Conservation (phyloP, 2,329 filamentous ascomycete species). For the Plectosphaerella sp. region DNA sequence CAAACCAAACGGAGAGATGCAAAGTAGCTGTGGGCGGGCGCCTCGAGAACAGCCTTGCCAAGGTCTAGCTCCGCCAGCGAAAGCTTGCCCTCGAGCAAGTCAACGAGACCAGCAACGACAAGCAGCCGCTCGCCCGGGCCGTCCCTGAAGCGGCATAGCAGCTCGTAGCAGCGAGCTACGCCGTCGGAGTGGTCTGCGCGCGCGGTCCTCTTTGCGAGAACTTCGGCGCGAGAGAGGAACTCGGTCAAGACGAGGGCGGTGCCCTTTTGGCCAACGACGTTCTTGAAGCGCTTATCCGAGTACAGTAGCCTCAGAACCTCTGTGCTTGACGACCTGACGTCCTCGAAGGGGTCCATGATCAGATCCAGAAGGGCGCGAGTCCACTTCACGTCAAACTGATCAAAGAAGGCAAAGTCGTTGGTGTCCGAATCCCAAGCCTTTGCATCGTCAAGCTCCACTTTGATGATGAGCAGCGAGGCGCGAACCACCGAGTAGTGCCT, state of each 20-base stretch:
- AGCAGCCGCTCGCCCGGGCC: slow-evolving; percentile 34
- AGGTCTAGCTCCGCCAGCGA: slow-evolving; percentile 60
- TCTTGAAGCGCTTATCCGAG: slow-evolving; percentile 28
- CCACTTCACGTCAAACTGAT: slow-evolving; percentile 44
- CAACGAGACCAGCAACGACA: slow-evolving; percentile 55
- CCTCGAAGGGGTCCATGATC: slow-evolving; percentile 86
- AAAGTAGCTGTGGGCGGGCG: slow-evolving; percentile 67
- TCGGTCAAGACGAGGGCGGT: slow-evolving; percentile 28
- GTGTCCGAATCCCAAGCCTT: slow-evolving; percentile 32
- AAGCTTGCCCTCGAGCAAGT: slow-evolving; percentile 61
- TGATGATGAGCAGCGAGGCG: slow-evolving; percentile 62
- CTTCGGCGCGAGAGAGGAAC: slow-evolving; percentile 50
- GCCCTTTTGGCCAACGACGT: slow-evolving; percentile 10
- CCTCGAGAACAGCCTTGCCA: slow-evolving; percentile 59
- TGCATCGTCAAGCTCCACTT: slow-evolving; percentile 58
- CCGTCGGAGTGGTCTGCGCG: slow-evolving; percentile 92
- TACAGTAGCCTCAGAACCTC: slow-evolving; percentile 46
- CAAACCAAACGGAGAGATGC: slow-evolving; percentile 60
- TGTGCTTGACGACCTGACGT: slow-evolving; percentile 64
- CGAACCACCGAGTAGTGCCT: slow-evolving; percentile 79
- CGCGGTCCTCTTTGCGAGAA: slow-evolving; percentile 63
- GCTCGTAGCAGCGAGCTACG: slow-evolving; percentile 69
- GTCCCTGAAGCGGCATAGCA: slow-evolving; percentile 58
- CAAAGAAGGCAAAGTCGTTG: slow-evolving; percentile 34
- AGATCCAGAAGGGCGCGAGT: slow-evolving; percentile 69